Base-by-base conservation (phyloP, 2,329 filamentous ascomycete genomes). In the Ophiocordyceps robertsii region DNA sequence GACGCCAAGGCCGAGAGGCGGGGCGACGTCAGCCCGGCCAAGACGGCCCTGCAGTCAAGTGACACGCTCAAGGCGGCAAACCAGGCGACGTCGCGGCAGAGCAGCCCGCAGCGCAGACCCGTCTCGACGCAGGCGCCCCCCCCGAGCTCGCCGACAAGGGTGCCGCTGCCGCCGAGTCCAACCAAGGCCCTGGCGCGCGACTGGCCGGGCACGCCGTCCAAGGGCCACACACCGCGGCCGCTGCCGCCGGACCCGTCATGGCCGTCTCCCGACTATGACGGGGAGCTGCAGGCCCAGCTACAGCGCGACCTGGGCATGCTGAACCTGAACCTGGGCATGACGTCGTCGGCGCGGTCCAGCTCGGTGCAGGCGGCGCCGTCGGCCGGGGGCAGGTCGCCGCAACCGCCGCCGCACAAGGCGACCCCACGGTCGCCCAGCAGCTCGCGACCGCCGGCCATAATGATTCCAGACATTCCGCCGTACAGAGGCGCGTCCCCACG, bases 251-350 rank as follows among this genome's bases (percentile, higher is more conserved):
- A 64, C 9, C 65, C 69, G 6, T 56, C 65, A 4, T 61, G 66
- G 16, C 68, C 70, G 41, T 76, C 76, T 4, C 66, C 70, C 9
- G 77, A 80, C 44, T 79, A 80, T 49, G 77, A 82, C 50, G 66
- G 68, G 38, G 69, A 72, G 36, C 56, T 80, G 36, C 77, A 79
- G 46, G 71, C 75, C 33, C 75, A 82, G 55, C 58, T 83, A n/a
- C 75, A 76, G 49, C 70, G 70, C 44, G 78, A 82, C 47, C 73
- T 82, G 64, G 66, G 67, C 29, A 67, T 68, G 49, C 61, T 82
- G 49, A 75, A 72, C 36, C 46, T 61, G 24, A 47, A 40, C 21
- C 41, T 43, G 37, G 42, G 17, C 39, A 44, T 33, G 17, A 4
- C 32, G 29, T 31, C 41, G 21, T 37, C 43, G 6, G 37, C 35